Percentiles rank a stretch among this genome's conserved stretches.
Evolutionary conservation across 2,329 filamentous ascomycete genomes (phyloP).

Genomic region (Fusarium nygamai): DNA sequence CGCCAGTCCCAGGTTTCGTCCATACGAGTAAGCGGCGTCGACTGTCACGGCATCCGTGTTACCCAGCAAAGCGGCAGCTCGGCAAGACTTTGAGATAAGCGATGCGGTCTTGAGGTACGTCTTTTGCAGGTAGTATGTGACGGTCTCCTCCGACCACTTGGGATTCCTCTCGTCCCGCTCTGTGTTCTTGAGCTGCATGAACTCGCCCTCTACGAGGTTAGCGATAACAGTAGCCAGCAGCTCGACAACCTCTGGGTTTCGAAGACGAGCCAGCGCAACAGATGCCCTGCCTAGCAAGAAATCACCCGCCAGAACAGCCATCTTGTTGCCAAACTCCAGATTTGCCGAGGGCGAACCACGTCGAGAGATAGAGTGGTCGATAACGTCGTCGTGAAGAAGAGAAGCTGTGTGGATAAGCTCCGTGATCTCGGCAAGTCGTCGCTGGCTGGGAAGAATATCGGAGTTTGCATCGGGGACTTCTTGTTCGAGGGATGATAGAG

Average conservation of each 20-base stretch:
- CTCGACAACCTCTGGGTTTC: conserved; percentile 94
- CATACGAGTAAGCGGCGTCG: conserved; percentile 91
- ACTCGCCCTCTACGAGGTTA: conserved; percentile 97
- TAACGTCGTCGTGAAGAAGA: conserved; percentile 96
- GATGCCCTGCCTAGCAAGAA: conserved; percentile 94
- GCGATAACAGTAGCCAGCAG: conserved; percentile 95
- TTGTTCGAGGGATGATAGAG: conserved; percentile 53
- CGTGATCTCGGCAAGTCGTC: conserved; percentile 93
- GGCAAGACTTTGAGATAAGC: conserved; percentile 94
- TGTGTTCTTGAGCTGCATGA: conserved; percentile 99
- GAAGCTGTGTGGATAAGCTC: conserved; percentile 98
- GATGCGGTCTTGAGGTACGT: conserved; percentile 98
- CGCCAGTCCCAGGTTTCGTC: conserved; percentile 90
- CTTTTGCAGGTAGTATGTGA: conserved; percentile 96
- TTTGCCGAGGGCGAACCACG: conserved; percentile 90
- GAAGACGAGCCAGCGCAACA: conserved; percentile 87
- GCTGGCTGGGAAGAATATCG: conserved; percentile 90
- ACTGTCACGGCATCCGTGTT: conserved; percentile 80
- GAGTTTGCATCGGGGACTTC: conserved; percentile 55
- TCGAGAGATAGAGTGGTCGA: conserved; percentile 88
- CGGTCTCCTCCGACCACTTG: conserved; percentile 85
- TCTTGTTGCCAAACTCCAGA: conserved; percentile 97
- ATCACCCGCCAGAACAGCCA: conserved; percentile 97
- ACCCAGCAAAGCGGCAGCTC: conserved; percentile 87
- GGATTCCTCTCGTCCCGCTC: conserved; percentile 86